Conservation (phyloP, 139 green algal genomes). For the Chlamydomonas schloesseri region DNA sequence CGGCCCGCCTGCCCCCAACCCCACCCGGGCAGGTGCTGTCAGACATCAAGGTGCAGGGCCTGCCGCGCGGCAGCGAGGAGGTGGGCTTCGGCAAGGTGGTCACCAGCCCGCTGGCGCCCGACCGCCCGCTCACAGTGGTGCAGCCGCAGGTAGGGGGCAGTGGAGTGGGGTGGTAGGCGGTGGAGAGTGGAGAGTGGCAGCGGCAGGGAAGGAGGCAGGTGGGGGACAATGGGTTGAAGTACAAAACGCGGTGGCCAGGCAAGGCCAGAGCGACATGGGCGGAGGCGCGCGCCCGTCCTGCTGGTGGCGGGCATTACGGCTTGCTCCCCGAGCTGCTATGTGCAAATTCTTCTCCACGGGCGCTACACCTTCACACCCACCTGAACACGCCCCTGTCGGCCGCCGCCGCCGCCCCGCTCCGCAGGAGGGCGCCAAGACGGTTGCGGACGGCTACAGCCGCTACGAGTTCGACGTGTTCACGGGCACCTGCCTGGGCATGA, state of each 20-base stretch:
- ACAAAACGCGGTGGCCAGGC: too few relatives aligned
- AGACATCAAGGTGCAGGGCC: conserved; percentile 72
- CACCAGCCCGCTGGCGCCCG: conserved; percentile 72
- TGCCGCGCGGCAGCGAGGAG: conserved; percentile 61
- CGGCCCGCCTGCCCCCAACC: neutral
- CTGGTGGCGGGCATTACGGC: too few relatives aligned
- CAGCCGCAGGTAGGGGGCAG: conserved; percentile 76
- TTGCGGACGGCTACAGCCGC: conserved; percentile 67
- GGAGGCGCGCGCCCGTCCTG: too few relatives aligned
- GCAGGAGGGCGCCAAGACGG: conserved; percentile 82
- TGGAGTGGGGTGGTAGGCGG: too few relatives aligned
- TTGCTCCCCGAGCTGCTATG: too few relatives aligned
- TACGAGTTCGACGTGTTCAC: conserved; percentile 94
- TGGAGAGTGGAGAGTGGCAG: too few relatives aligned
- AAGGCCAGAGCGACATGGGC: too few relatives aligned
- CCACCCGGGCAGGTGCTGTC: conserved; percentile 47
- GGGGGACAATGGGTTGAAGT: too few relatives aligned
- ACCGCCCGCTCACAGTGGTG: conserved; percentile 83
- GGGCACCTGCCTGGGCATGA: conserved; percentile 65
- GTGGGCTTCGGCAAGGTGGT: conserved; percentile 76
- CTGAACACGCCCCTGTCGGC: too few relatives aligned
- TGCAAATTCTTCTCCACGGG: too few relatives aligned
- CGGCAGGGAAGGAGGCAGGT: neutral
- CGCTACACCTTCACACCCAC: too few relatives aligned
- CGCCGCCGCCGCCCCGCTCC: neutral